phyloP scores from a whole-genome alignment of 2,329 filamentous ascomycete genomes.

The Rachicladosporium sp. region DNA sequence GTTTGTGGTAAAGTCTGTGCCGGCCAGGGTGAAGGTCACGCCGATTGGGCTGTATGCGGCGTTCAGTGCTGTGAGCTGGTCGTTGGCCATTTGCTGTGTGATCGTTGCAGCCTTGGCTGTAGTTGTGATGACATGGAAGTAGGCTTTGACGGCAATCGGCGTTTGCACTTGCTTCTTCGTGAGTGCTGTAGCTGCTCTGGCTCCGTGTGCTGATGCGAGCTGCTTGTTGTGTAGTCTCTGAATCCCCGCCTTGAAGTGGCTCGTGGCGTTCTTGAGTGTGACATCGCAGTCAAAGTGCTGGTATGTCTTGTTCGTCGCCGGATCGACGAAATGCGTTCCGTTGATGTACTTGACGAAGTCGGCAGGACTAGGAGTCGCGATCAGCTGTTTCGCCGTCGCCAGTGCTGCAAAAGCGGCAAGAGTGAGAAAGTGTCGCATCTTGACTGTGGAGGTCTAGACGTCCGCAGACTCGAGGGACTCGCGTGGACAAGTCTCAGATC shows the following conservation, averaged over 20 bases:
- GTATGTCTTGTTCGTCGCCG: slow-evolving; percentile 14
- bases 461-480: slow-evolving; percentile 1
- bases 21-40: slow-evolving; percentile 39
- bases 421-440: slow-evolving; percentile 8
- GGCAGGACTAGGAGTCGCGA: no score
- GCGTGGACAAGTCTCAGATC: slow-evolving; percentile 4
- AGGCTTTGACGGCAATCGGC: slow-evolving; percentile 27
- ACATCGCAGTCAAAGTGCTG: slow-evolving; percentile 34
- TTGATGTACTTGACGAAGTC: neutral
- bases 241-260: slow-evolving; percentile 28
- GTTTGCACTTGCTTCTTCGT: slow-evolving; percentile 12
- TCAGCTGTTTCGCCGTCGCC: slow-evolving; percentile 1
- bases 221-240: slow-evolving; percentile 21
- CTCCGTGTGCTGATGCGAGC: slow-evolving; percentile 11
- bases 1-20: slow-evolving; percentile 40
- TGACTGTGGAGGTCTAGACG: slow-evolving; percentile 1
- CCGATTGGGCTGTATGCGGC: slow-evolving; percentile 36
- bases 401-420: slow-evolving; percentile 8
- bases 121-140: slow-evolving; percentile 35
- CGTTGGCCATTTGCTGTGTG: slow-evolving; percentile 28
- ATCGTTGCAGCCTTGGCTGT: slow-evolving; percentile 24
- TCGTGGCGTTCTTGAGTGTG: slow-evolving; percentile 22
- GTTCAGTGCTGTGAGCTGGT: slow-evolving; percentile 30
- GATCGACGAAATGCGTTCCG: slow-evolving; percentile 15
- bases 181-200: slow-evolving; percentile 8